Percentiles rank a stretch among this genome's conserved stretches.
These are phyloP conservation scores for Hansenula lynferdii DNA, from an alignment of 1,139 yeast genomes.

Conservation along the genomic window DNA sequence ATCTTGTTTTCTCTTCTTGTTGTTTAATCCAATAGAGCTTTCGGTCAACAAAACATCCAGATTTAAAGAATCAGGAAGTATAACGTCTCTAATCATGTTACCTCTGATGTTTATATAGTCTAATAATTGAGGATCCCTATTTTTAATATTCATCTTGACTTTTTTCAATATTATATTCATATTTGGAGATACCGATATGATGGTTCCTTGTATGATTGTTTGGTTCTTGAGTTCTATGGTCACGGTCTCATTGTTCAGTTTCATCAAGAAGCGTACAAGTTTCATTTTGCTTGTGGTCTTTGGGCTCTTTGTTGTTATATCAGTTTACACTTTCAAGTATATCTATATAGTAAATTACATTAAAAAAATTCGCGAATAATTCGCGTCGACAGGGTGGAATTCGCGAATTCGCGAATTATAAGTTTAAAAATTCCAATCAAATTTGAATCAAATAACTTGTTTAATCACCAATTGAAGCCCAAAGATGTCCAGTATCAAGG, in stretches of 20 bases:
- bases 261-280: constrained; percentile 74
- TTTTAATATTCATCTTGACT: constrained; percentile 69
- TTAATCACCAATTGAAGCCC: too few relatives aligned
- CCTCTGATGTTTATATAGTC: constrained; percentile 88
- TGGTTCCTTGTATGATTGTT: constrained; percentile 61
- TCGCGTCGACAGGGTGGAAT: too few relatives aligned
- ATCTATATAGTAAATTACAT: too few relatives aligned
- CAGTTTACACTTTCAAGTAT: constrained; percentile 1
- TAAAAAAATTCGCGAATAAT: not conserved
- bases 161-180: constrained; percentile 88
- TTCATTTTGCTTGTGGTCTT: constrained; percentile 37
- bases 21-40: constrained; percentile 25
- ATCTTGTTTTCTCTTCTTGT: constrained; percentile 27
- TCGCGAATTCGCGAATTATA: not conserved
- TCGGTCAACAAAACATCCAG: constrained; percentile 71
- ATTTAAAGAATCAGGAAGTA: constrained; percentile 85
- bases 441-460: too few relatives aligned
- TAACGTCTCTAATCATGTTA: constrained; percentile 78
- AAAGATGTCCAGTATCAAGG: too few relatives aligned
- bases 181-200: constrained; percentile 81
- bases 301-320: not conserved
- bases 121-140: constrained; percentile 67
- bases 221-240: constrained; percentile 94
- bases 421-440: too few relatives aligned
- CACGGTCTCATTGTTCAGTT: constrained; percentile 79